Evolutionary conservation across 371 early-diverging fungal species (phyloP).

Genomic region (Nematocida minor): DNA sequence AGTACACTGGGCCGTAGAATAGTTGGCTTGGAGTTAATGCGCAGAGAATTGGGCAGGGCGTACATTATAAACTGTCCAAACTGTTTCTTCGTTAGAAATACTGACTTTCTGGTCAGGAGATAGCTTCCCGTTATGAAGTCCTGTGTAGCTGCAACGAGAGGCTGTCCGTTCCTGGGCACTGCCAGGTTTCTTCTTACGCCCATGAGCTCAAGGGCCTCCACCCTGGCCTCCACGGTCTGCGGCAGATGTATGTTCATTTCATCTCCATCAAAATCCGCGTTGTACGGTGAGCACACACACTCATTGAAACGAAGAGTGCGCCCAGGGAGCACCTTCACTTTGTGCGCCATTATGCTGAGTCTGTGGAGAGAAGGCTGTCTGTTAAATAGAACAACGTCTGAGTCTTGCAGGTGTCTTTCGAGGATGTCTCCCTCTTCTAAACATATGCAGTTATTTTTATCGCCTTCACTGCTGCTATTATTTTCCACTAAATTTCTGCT

Average conservation of each 20-base stretch:
- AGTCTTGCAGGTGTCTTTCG: slow-evolving; percentile 86
- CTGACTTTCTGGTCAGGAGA: slow-evolving; percentile 76
- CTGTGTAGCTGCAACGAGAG: slow-evolving; percentile 93
- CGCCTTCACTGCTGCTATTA: no score
- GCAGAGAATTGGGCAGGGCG: slow-evolving; percentile 72
- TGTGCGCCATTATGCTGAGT: slow-evolving; percentile 92
- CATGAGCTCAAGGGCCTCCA: slow-evolving; percentile 91
- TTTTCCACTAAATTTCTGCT: no score
- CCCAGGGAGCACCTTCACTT: slow-evolving; percentile 82
- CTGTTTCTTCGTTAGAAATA: slow-evolving; percentile 82
- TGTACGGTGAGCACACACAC: slow-evolving; percentile 96
- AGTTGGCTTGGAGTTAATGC: slow-evolving; percentile 75
- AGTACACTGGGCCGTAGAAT: slow-evolving; percentile 72
- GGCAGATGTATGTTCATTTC: slow-evolving; percentile 99
- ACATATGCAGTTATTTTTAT: slow-evolving; percentile 67
- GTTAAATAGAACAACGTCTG: slow-evolving; percentile 96
- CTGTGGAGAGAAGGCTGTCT: slow-evolving; percentile 98
- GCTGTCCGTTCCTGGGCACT: slow-evolving; percentile 92
- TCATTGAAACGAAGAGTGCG: slow-evolving; percentile 96
- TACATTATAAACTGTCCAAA: slow-evolving; percentile 71
- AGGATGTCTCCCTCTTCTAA: slow-evolving; percentile 84
- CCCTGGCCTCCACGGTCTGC: slow-evolving; percentile 92
- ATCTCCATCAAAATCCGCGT: slow-evolving; percentile 99
- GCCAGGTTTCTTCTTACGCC: slow-evolving; percentile 88
- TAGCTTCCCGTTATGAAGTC: slow-evolving; percentile 96